Evolutionary conservation across 768 basidiomycete genomes (phyloP).

Genomic region (Russula sp.): DNA sequence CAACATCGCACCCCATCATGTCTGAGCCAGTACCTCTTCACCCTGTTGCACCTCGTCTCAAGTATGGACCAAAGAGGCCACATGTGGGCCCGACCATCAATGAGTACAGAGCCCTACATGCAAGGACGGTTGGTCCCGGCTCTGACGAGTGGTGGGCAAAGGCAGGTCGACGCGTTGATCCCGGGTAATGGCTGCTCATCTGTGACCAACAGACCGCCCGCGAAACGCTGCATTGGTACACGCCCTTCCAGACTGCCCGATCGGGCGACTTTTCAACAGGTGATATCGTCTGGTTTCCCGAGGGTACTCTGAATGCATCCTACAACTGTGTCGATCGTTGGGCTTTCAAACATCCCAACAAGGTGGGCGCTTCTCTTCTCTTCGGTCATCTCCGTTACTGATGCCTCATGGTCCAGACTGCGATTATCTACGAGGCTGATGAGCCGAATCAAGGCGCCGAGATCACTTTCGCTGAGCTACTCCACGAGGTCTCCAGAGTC

Average conservation of each 20-base stretch:
- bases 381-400: background rate
- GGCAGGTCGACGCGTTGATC: conserved; percentile 34
- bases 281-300: conserved; percentile 94
- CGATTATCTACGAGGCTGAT: conserved; percentile 98
- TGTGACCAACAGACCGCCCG: conserved; percentile 48
- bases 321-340: conserved; percentile 99
- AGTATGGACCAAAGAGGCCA: conserved; percentile 55
- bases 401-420: conserved; percentile 45
- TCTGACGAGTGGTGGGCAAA: conserved; percentile 88
- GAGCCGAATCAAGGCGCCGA: conserved; percentile 77
- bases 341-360: conserved; percentile 85
- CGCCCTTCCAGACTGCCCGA: conserved; percentile 82
- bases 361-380: conserved; percentile 35
- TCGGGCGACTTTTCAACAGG: conserved; percentile 79
- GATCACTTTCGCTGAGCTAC: conserved; percentile 77
- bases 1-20: conserved; percentile 21
- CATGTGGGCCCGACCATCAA: conserved; percentile 76
- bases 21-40: conserved; percentile 39
- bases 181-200: background rate
- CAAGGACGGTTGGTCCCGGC: conserved; percentile 64
- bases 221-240: conserved; percentile 79
- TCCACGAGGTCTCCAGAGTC: conserved; percentile 81
- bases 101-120: conserved; percentile 66
- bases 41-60: conserved; percentile 73
- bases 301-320: conserved; percentile 85